A percentile compares a stretch with the other conserved stretches of the same genome.
Evolutionary conservation across 768 basidiomycete species (phyloP).

Genomic region (Russula olivacea): DNA sequence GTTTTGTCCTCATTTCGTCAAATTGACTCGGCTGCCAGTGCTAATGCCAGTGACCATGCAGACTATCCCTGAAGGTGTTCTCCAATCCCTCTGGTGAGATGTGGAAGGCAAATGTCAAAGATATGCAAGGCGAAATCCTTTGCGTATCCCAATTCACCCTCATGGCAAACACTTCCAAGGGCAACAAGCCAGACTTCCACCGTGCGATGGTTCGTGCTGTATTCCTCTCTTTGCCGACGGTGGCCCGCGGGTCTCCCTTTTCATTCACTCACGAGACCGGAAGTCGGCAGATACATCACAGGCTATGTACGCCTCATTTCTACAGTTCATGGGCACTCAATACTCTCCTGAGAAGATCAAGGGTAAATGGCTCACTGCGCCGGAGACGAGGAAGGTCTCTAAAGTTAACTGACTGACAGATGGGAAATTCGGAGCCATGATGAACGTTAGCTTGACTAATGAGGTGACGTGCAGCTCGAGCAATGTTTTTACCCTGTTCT

Average conservation of each 20-base stretch:
- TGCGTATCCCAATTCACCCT: slow-evolving; percentile 96
- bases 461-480: slow-evolving; percentile 49
- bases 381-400: slow-evolving; percentile 16
- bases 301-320: slow-evolving; percentile 63
- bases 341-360: slow-evolving; percentile 76
- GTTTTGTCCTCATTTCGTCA: not conserved
- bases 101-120: slow-evolving; percentile 88
- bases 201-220: slow-evolving; percentile 66
- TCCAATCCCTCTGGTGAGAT: slow-evolving; percentile 53
- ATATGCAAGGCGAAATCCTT: slow-evolving; percentile 83
- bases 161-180: slow-evolving; percentile 79
- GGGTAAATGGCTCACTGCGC: slow-evolving; percentile 44
- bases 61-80: slow-evolving; percentile 70
- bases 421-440: slow-evolving; percentile 95
- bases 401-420: slow-evolving; percentile 42
- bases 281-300: slow-evolving; percentile 65
- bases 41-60: slow-evolving; percentile 30
- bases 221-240: not conserved
- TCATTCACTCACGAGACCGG: not conserved
- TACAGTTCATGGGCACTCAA: slow-evolving; percentile 55
- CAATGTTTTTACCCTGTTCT: slow-evolving; percentile 15
- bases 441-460: slow-evolving; percentile 82
- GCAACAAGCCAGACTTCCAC: slow-evolving; percentile 90
- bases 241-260: not conserved
- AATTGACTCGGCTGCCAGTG: not conserved